phyloP scores from a whole-genome alignment of 805 yeast genomes.

The Lipomyces sp. region DNA sequence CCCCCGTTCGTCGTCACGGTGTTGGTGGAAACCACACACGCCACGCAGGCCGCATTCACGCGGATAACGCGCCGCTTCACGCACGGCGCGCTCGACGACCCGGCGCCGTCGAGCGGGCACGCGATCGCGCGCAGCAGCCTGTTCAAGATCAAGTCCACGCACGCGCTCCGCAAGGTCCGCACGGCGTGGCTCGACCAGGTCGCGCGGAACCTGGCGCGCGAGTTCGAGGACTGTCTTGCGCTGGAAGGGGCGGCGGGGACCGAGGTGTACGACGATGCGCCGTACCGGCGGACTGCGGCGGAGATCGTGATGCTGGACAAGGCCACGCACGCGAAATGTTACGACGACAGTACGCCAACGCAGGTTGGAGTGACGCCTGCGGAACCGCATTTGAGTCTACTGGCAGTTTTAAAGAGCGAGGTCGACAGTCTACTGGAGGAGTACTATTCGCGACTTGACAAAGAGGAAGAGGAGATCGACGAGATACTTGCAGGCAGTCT shows the following conservation, averaged over 20 bases:
- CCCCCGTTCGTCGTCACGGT: constrained; percentile 2
- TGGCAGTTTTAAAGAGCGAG: constrained; percentile 9
- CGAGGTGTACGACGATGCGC: background rate
- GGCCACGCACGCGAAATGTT: constrained; percentile 9
- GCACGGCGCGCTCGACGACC: background rate
- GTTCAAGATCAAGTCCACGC: constrained; percentile 11
- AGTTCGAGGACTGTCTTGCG: too few species aligned
- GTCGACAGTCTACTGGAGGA: constrained; percentile 10
- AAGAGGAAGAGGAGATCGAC: constrained; percentile 2
- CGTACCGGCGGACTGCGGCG: background rate
- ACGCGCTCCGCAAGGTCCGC: constrained; percentile 5
- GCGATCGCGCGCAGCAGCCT: background rate
- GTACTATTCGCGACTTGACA: background rate
- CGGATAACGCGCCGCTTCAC: too few species aligned
- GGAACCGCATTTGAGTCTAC: constrained; percentile 15
- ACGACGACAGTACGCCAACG: constrained; percentile 21
- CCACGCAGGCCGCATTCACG: background rate
- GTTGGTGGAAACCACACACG: background rate
- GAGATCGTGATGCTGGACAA: constrained; percentile 9
- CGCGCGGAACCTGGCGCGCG: too few species aligned
- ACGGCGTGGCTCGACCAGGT: constrained; percentile 15
- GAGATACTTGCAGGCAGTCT: background rate
- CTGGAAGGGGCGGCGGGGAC: background rate
- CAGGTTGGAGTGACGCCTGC: constrained; percentile 14
- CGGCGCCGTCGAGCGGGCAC: background rate